These are phyloP conservation scores for Russula foetens DNA, from an alignment of 768 basidiomycete genomes.

Conservation along the genomic window DNA sequence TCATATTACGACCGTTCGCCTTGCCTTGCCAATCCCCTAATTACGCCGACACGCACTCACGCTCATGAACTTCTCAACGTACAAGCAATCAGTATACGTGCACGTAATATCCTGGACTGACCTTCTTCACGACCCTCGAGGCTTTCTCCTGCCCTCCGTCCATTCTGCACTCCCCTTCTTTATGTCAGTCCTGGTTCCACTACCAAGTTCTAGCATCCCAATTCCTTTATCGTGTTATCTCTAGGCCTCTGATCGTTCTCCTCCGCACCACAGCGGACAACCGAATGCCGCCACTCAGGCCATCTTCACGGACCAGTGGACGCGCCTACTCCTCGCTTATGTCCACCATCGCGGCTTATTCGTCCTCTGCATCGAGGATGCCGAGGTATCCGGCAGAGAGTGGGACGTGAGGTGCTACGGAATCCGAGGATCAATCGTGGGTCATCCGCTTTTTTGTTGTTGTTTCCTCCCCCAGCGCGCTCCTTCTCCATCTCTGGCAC, in stretches of 20 bases:
- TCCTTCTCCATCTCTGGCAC: too few relatives aligned
- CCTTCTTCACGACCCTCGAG: slow-evolving; percentile 31
- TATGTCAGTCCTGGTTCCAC: slow-evolving; percentile 45
- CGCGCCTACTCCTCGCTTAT: too few relatives aligned
- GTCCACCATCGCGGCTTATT: too few relatives aligned
- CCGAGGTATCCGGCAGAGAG: too few relatives aligned
- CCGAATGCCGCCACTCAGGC: slow-evolving; percentile 60
- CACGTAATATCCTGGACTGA: neutral
- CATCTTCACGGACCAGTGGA: slow-evolving; percentile 63
- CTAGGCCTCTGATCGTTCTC: slow-evolving; percentile 10
- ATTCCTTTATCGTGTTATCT: neutral
- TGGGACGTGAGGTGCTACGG: too few relatives aligned
- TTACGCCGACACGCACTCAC: neutral
- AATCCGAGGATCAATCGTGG: too few relatives aligned
- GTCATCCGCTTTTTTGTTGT: too few relatives aligned
- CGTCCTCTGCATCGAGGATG: too few relatives aligned
- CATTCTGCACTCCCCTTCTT: too few relatives aligned
- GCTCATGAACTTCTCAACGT: slow-evolving; percentile 7
- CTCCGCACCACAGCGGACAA: slow-evolving; percentile 54
- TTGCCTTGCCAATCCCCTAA: too few relatives aligned
- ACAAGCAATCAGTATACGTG: neutral
- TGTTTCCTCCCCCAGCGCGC: neutral
- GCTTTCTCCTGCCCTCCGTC: slow-evolving; percentile 72
- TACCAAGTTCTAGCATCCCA: neutral
- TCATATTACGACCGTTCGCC: too few relatives aligned